phyloP scores from a whole-genome alignment of 768 basidiomycete genomes.

The Lactarius sp. region DNA sequence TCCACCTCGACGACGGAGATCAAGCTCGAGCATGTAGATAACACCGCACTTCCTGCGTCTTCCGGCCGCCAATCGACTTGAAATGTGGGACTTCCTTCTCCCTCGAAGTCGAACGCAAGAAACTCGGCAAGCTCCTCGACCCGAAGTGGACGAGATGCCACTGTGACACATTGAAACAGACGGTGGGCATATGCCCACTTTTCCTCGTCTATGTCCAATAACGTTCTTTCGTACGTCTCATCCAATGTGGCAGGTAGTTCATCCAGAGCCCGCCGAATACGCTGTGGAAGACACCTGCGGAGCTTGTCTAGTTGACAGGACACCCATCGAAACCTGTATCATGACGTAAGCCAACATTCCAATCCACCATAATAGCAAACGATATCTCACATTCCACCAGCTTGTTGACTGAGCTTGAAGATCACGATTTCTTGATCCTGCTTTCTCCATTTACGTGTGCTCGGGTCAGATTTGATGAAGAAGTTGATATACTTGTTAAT shows the following conservation, averaged over 20 bases:
- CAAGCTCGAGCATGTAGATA: conserved; percentile 2
- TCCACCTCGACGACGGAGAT: not conserved
- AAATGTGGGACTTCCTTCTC: not conserved
- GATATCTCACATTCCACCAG: not conserved
- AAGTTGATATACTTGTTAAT: not conserved
- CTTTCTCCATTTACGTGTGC: not conserved
- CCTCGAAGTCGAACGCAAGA: not conserved
- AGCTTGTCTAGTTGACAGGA: not conserved
- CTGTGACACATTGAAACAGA: conserved; percentile 1
- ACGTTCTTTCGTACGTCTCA: not conserved
- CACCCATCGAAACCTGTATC: not conserved
- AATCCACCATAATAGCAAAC: too few relatives aligned
- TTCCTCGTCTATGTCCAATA: not conserved
- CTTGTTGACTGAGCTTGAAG: not conserved
- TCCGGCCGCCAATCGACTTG: not conserved
- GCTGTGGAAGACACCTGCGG: too few relatives aligned
- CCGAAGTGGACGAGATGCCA: not conserved
- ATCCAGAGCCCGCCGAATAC: not conserved
- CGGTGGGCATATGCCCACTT: not conserved
- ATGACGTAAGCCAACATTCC: not conserved
- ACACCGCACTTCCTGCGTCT: not conserved
- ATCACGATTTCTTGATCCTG: not conserved
- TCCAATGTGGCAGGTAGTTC: not conserved
- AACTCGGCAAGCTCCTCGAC: conserved; percentile 1
- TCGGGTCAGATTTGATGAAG: not conserved